phyloP scores from a whole-genome alignment of 768 basidiomycete genomes.

The Dentipellis sp. region DNA sequence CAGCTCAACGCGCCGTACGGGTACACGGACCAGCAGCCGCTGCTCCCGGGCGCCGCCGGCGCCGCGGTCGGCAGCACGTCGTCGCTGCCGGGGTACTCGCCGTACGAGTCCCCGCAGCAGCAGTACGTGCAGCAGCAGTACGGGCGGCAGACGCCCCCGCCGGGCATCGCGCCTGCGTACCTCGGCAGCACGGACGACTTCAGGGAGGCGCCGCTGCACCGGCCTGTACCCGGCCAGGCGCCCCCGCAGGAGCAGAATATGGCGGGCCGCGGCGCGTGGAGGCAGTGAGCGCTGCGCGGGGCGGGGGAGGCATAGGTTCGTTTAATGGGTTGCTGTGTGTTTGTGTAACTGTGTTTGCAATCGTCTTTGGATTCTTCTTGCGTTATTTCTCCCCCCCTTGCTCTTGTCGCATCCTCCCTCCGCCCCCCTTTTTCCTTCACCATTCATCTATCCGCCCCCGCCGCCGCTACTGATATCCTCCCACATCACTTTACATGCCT shows the following conservation, averaged over 20 bases:
- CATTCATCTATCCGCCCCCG: too few species aligned
- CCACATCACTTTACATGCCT: too few species aligned
- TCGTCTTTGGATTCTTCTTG: neutral
- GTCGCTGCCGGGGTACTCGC: neutral
- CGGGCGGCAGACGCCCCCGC: neutral
- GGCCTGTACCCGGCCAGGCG: neutral
- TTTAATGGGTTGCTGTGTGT: neutral
- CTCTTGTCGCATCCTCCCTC: too few species aligned
- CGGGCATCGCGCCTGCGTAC: neutral
- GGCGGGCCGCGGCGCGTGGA: conserved; percentile 3
- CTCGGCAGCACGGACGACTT: neutral
- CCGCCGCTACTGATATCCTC: too few species aligned
- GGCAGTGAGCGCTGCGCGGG: neutral
- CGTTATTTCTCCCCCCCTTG: too few species aligned
- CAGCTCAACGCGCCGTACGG: conserved; percentile 35
- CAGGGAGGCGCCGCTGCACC: neutral
- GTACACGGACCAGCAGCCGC: conserved; percentile 43
- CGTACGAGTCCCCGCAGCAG: conserved; percentile 16
- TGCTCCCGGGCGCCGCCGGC: conserved; percentile 28
- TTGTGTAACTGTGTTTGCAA: neutral
- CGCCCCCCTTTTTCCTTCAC: too few species aligned
- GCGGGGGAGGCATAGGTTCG: neutral
- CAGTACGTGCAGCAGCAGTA: conserved; percentile 26
- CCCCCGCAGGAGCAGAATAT: neutral
- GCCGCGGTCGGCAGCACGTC: conserved; percentile 2